These are phyloP conservation scores for Lotus japonicus DNA, from an alignment of 306 rosid species.

Conservation along the genomic window DNA sequence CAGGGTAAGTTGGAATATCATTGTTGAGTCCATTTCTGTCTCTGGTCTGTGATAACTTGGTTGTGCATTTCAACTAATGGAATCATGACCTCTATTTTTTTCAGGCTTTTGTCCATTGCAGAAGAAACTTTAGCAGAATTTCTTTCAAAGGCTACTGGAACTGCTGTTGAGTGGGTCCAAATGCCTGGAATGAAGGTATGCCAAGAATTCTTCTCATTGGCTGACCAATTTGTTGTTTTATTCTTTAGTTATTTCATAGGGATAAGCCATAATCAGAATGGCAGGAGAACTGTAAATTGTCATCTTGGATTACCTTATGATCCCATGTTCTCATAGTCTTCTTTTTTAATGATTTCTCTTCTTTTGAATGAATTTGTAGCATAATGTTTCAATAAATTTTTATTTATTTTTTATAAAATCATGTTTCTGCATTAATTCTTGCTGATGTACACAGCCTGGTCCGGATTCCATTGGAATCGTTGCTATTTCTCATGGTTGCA, in stretches of 20 bases:
- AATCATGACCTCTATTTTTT: constrained; percentile 27
- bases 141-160: constrained; percentile 99
- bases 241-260: background rate
- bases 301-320: background rate
- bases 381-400: background rate
- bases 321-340: background rate
- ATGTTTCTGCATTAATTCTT: background rate
- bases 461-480: constrained; percentile 99
- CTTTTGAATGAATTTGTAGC: background rate
- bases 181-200: constrained; percentile 99
- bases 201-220: background rate
- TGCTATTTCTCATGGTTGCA: constrained; percentile 99
- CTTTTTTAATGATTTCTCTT: background rate
- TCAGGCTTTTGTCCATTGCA: constrained; percentile 99
- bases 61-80: constrained; percentile 38
- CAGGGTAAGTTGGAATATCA: constrained; percentile 89
- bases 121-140: constrained; percentile 99
- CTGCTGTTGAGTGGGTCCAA: constrained; percentile 99
- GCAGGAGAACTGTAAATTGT: background rate
- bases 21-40: constrained; percentile 52
- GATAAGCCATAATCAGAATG: background rate
- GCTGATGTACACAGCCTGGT: constrained; percentile 76
- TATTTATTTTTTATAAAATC: background rate
- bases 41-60: constrained; percentile 24
- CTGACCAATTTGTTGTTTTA: background rate